Percentiles rank a stretch among this genome's conserved stretches.
Conservation (phyloP, 2,329 filamentous ascomycete species). For the Spiromastix sp. region DNA sequence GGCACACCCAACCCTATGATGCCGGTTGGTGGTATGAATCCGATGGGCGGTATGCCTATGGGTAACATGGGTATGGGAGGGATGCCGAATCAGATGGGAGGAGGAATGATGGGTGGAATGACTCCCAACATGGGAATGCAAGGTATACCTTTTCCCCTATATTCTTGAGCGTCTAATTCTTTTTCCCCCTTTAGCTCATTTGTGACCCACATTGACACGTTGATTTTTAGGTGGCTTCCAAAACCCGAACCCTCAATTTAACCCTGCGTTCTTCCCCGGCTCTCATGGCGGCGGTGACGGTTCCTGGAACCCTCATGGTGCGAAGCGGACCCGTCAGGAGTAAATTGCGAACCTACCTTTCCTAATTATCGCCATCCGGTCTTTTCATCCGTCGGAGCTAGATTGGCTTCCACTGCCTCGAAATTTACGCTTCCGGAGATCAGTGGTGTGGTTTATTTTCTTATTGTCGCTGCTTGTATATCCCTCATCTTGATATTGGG, state of each 20-base stretch:
- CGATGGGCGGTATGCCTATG: slow-evolving; percentile 45
- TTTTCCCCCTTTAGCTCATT: slow-evolving; percentile 13
- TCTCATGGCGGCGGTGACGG: slow-evolving; percentile 43
- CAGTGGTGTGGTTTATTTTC: no score
- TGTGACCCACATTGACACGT: background rate
- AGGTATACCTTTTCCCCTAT: slow-evolving; percentile 25
- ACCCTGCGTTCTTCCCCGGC: slow-evolving; percentile 59
- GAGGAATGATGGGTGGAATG: slow-evolving; percentile 38
- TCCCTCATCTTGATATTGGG: no score
- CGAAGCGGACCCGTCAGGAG: slow-evolving; percentile 68
- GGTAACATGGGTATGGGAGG: slow-evolving; percentile 49
- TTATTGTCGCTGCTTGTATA: no score
- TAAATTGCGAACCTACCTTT: slow-evolving; percentile 21
- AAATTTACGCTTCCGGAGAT: no score
- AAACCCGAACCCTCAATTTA: slow-evolving; percentile 60
- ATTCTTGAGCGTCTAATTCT: slow-evolving; percentile 13
- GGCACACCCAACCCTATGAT: slow-evolving; percentile 30
- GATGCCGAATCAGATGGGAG: slow-evolving; percentile 18
- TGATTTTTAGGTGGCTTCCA: slow-evolving; percentile 48
- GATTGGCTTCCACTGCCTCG: no score
- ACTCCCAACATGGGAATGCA: slow-evolving; percentile 38
- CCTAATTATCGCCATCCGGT: background rate
- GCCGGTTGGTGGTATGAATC: slow-evolving; percentile 34
- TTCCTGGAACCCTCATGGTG: slow-evolving; percentile 71
- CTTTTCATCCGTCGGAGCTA: background rate